Conservation (phyloP, 1,284 basidiomycete species). For the Entoloma clypeatum region DNA sequence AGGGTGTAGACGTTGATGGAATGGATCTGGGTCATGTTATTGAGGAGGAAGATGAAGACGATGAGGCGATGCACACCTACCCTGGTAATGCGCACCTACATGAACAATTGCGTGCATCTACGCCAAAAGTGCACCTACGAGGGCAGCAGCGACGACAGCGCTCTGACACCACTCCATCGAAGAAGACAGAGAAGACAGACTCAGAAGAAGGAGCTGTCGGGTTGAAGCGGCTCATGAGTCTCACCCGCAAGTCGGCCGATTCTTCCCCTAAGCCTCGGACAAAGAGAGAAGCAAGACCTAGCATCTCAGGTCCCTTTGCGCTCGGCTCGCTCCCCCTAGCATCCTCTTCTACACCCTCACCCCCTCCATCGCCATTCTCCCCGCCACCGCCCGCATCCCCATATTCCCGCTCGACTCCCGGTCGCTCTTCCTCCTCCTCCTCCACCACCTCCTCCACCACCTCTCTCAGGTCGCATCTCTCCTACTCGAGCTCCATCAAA, state of each 20-base stretch:
- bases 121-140: not conserved
- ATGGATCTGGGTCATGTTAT: conserved; percentile 31
- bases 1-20: conserved; percentile 36
- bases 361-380: conserved; percentile 16
- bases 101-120: conserved; percentile 3
- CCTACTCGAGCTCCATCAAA: conserved; percentile 12
- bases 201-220: conserved; percentile 11
- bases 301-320: conserved; percentile 37
- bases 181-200: conserved; percentile 8
- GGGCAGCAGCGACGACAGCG: conserved; percentile 1
- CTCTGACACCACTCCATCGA: too few species aligned
- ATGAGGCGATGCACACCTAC: conserved; percentile 15
- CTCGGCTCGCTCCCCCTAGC: conserved; percentile 29
- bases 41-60: conserved; percentile 12
- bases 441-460: conserved; percentile 18
- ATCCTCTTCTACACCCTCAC: conserved; percentile 17
- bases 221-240: conserved; percentile 31
- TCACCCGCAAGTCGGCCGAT: conserved; percentile 22
- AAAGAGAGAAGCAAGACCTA: conserved; percentile 11
- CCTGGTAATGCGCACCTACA: conserved; percentile 16
- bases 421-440: conserved; percentile 30
- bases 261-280: conserved; percentile 2
- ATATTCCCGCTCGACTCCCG: conserved; percentile 34
- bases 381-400: conserved; percentile 12
- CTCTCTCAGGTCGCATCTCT: conserved; percentile 13